Percentiles rank a stretch among this genome's conserved stretches.
These are phyloP conservation scores for Cercospora sp. DNA, from an alignment of 2,329 filamentous ascomycete genomes.

Conservation along the genomic window DNA sequence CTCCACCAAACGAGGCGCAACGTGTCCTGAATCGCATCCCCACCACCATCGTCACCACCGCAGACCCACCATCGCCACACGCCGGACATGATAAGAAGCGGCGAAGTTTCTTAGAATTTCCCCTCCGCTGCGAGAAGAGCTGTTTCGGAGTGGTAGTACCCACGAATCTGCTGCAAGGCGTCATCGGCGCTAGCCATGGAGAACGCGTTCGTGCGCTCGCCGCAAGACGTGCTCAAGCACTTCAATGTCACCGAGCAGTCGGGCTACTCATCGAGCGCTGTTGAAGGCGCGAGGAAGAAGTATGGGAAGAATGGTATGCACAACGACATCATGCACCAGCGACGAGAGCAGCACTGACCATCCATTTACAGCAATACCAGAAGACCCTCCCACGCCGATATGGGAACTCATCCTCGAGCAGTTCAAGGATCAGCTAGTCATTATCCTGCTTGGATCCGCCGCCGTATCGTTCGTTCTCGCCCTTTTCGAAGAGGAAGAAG, in stretches of 20 bases:
- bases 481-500: conserved; percentile 87
- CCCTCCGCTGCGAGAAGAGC: neutral
- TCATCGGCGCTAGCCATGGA: conserved; percentile 35
- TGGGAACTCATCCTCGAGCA: conserved; percentile 98
- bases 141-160: neutral
- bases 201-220: conserved; percentile 38
- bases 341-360: conserved; percentile 20
- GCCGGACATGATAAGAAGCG: conserved; percentile 3
- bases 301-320: conserved; percentile 41
- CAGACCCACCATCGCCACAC: neutral
- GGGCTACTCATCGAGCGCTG: conserved; percentile 37
- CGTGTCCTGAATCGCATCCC: neutral
- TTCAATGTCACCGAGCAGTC: conserved; percentile 39
- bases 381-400: conserved; percentile 92
- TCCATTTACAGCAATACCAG: conserved; percentile 60
- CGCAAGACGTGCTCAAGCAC: conserved; percentile 40
- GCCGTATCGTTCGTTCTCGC: conserved; percentile 91
- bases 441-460: conserved; percentile 90
- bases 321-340: neutral
- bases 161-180: conserved; percentile 6
- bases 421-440: conserved; percentile 97
- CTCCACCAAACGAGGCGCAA: neutral
- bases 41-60: neutral
- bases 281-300: conserved; percentile 36
- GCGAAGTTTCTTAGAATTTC: neutral